Conservation (phyloP, 257 asterid species). For the Hygrophila difformis region DNA sequence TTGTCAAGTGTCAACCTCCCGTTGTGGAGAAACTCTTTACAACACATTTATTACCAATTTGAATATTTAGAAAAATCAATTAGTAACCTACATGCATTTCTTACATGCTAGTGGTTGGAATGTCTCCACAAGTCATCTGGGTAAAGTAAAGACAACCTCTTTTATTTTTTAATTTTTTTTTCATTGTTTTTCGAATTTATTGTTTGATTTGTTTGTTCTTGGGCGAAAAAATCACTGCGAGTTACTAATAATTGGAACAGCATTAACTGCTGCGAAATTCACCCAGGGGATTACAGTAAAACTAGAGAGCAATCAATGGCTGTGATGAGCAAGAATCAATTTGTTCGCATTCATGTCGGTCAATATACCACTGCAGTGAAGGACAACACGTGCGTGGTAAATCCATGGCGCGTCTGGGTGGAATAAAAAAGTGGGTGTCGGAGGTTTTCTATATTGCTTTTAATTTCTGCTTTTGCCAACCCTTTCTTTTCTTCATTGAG, state of each 20-base stretch:
- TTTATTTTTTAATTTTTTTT: no score
- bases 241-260: no score
- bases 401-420: slow-evolving; percentile 4
- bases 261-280: no score
- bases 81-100: slow-evolving; percentile 5
- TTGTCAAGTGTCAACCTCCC: not conserved
- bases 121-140: slow-evolving; percentile 32
- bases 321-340: no score
- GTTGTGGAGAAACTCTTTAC: not conserved
- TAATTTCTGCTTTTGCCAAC: slow-evolving; percentile 19
- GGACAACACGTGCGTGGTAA: not conserved
- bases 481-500: slow-evolving; percentile 18
- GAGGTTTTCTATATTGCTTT: slow-evolving; percentile 5
- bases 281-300: no score
- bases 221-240: no score
- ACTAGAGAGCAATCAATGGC: no score
- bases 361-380: slow-evolving; percentile 8
- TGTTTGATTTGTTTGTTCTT: no score
- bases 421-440: slow-evolving; percentile 11
- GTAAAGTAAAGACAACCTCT: no score
- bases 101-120: slow-evolving; percentile 35
- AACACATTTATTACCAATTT: not conserved
- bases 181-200: no score
- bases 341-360: slow-evolving; percentile 36
- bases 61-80: no score